Percentiles rank a stretch among this genome's conserved stretches.
phyloP scores from a whole-genome alignment of 1,284 basidiomycete genomes.

The Phellinidium pouzarii region DNA sequence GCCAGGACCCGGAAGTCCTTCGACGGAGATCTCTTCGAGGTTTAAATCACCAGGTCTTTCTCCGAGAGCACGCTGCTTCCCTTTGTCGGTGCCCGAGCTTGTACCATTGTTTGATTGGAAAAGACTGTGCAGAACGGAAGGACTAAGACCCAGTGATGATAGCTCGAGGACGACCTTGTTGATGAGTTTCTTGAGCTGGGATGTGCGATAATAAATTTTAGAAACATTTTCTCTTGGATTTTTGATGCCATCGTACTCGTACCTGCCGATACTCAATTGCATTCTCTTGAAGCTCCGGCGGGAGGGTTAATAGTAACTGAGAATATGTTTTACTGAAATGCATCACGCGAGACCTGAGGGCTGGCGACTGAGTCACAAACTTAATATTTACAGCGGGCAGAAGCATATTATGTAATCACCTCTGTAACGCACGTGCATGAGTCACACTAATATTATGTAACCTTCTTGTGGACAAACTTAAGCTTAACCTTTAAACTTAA shows the following conservation, averaged over 20 bases:
- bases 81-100: conserved; percentile 16
- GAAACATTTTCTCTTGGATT: no score
- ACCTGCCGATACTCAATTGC: conserved; percentile 87
- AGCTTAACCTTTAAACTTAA: no score
- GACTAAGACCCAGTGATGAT: conserved; percentile 68
- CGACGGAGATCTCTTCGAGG: background rate
- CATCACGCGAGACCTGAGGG: conserved; percentile 37
- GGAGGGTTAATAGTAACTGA: conserved; percentile 63
- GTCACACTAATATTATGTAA: no score
- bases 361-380: no score
- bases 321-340: conserved; percentile 79
- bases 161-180: conserved; percentile 83
- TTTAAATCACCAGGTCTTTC: conserved; percentile 16
- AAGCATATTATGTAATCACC: background rate
- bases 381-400: no score
- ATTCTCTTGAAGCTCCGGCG: conserved; percentile 66
- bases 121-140: conserved; percentile 44
- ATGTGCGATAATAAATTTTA: background rate
- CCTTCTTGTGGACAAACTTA: no score
- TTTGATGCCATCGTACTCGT: no score
- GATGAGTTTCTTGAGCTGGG: conserved; percentile 87
- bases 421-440: background rate
- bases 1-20: background rate
- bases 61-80: conserved; percentile 18
- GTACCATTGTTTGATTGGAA: conserved; percentile 29